phyloP scores from a whole-genome alignment of 148 eudicot genomes.

The Polygonum maritimum region DNA sequence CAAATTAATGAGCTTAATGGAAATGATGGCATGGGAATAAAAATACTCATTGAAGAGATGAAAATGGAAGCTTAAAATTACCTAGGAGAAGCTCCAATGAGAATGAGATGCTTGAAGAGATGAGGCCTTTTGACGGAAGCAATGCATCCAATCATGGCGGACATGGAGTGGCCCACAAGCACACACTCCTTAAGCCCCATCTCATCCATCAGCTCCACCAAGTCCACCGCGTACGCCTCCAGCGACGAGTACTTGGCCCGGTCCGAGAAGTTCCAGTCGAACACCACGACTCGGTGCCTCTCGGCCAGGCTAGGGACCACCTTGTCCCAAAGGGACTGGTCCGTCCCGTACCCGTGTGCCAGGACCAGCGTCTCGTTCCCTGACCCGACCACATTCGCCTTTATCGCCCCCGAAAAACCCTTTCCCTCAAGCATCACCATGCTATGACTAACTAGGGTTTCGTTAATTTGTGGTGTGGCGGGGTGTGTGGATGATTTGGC shows the following conservation, averaged over 20 bases:
- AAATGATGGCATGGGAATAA: too few species aligned
- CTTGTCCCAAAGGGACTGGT: constrained; percentile 80
- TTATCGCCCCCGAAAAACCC: constrained; percentile 43
- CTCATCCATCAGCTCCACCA: constrained; percentile 62
- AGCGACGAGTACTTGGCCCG: constrained; percentile 32
- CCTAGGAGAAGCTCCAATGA: constrained; percentile 81
- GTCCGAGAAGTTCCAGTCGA: constrained; percentile 78
- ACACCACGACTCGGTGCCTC: constrained; percentile 35
- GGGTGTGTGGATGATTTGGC: not conserved
- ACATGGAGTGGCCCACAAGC: constrained; percentile 81
- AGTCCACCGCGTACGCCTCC: constrained; percentile 65
- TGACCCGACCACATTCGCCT: constrained; percentile 49
- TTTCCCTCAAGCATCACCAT: constrained; percentile 46
- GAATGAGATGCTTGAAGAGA: constrained; percentile 60
- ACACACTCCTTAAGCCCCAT: constrained; percentile 42
- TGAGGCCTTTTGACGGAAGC: constrained; percentile 76
- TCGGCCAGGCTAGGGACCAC: constrained; percentile 39
- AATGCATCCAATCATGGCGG: constrained; percentile 80
- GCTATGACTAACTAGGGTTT: not conserved
- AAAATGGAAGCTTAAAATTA: not conserved
- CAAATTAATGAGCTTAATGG: too few species aligned
- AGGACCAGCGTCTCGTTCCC: constrained; percentile 49
- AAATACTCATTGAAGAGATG: too few species aligned
- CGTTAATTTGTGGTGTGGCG: constrained; percentile 11
- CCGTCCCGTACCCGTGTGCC: constrained; percentile 77